phyloP scores from a whole-genome alignment of 129 eudicot genomes.

The Lonicera japonica region DNA sequence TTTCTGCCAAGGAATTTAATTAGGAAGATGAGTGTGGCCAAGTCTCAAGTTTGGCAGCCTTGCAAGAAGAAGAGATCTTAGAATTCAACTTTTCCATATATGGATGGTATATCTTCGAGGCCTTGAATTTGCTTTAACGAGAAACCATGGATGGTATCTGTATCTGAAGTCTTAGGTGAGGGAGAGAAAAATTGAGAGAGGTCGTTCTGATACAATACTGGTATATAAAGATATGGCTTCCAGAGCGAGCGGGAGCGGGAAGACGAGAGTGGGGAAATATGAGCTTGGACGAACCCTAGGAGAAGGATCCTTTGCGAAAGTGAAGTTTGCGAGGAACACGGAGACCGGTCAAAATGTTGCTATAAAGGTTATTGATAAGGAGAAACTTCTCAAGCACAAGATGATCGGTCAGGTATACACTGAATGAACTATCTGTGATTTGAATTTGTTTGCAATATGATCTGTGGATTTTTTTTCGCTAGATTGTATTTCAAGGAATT shows the following conservation, averaged over 20 bases:
- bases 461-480: neutral
- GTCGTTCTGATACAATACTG: too few species aligned
- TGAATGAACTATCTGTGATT: neutral
- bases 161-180: slow-evolving; percentile 1
- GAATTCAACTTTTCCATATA: slow-evolving; percentile 2
- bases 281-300: slow-evolving; percentile 83
- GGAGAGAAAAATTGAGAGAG: neutral
- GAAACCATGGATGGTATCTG: slow-evolving; percentile 7
- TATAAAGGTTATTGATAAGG: slow-evolving; percentile 77
- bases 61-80: slow-evolving; percentile 80
- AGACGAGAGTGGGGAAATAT: slow-evolving; percentile 73
- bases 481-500: neutral
- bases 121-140: too few species aligned
- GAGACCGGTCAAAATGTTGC: slow-evolving; percentile 76
- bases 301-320: slow-evolving; percentile 87
- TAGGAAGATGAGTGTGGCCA: slow-evolving; percentile 64
- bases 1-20: too few species aligned
- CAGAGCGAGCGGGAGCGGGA: slow-evolving; percentile 11
- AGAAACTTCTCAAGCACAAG: slow-evolving; percentile 83
- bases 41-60: slow-evolving; percentile 96
- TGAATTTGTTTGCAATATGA: neutral
- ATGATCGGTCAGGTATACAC: slow-evolving; percentile 79
- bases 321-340: slow-evolving; percentile 58
- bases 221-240: neutral
- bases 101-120: slow-evolving; percentile 41